Conservation (phyloP, 495 filamentous ascomycete genomes). For the Aspergillus affinis region DNA sequence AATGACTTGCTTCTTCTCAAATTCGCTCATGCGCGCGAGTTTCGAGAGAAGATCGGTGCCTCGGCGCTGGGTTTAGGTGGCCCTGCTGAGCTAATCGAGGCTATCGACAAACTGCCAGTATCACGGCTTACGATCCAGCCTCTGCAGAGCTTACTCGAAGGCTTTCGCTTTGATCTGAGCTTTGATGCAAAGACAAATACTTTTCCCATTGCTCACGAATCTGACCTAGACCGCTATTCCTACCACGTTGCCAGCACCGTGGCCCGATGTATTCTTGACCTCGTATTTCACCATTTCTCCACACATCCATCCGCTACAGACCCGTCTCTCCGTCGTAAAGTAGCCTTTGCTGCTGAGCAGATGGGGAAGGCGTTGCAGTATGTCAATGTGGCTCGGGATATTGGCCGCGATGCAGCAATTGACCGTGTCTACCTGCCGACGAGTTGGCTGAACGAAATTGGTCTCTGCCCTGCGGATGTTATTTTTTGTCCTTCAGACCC, state of each 20-base stretch:
- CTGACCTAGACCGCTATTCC: conserved; percentile 57
- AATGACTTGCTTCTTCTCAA: conserved; percentile 47
- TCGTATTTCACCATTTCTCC: conserved; percentile 54
- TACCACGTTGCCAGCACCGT: conserved; percentile 65
- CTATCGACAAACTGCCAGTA: conserved; percentile 51
- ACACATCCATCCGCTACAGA: conserved; percentile 10
- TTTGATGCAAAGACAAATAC: conserved; percentile 33
- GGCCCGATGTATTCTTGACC: conserved; percentile 60
- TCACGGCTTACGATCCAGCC: conserved; percentile 50
- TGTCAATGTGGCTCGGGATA: conserved; percentile 70
- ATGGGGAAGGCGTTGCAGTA: conserved; percentile 72
- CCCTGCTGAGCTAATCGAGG: conserved; percentile 9
- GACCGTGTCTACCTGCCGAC: conserved; percentile 62
- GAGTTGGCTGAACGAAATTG: conserved; percentile 56
- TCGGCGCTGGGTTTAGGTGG: conserved; percentile 18
- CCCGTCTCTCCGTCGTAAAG: not conserved
- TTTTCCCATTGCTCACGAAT: conserved; percentile 56
- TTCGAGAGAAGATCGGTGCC: not conserved
- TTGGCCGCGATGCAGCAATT: conserved; percentile 58
- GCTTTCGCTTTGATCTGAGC: conserved; percentile 60
- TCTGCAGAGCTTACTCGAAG: conserved; percentile 57
- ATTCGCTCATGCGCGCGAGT: conserved; percentile 10
- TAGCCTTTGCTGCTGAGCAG: conserved; percentile 47
- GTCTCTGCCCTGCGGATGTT: conserved; percentile 51
- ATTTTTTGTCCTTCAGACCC: conserved; percentile 42